A percentile compares a stretch with the other conserved stretches of the same genome.
Conservation (phyloP, 140 eudicot species). For the Flaveria floridana region DNA sequence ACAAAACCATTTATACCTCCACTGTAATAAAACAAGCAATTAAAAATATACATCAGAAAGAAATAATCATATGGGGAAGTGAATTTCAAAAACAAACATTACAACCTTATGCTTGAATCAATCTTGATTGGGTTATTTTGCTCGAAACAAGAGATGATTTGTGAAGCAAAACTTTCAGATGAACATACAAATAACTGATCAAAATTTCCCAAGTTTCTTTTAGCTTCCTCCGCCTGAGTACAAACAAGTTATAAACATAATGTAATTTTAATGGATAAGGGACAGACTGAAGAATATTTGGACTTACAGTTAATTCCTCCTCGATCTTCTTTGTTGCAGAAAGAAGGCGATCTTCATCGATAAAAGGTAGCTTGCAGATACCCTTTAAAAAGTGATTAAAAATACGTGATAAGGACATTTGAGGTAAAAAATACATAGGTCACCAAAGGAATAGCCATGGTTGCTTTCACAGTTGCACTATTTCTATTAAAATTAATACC, state of each 20-base stretch:
- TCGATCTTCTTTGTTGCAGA: slow-evolving; percentile 42
- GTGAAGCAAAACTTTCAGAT: slow-evolving; percentile 32
- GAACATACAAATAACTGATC: slow-evolving; percentile 37
- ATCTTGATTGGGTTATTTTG: slow-evolving; percentile 22
- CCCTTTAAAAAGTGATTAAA: slow-evolving; percentile 36
- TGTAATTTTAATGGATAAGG: background rate
- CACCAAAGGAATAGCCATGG: background rate
- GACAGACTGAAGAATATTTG: background rate
- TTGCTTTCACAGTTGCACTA: background rate
- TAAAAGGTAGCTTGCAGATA: slow-evolving; percentile 59
- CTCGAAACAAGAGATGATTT: slow-evolving; percentile 13
- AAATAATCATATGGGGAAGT: background rate
- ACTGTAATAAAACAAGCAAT: slow-evolving; percentile 9
- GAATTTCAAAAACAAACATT: background rate
- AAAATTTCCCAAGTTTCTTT: slow-evolving; percentile 34
- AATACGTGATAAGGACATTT: background rate
- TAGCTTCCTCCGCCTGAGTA: slow-evolving; percentile 45
- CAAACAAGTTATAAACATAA: background rate
- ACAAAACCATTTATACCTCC: slow-evolving; percentile 39
- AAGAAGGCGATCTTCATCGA: slow-evolving; percentile 50
- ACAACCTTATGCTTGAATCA: slow-evolving; percentile 32
- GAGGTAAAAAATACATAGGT: background rate
- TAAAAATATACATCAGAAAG: background rate
- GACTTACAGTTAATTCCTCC: slow-evolving; percentile 41
- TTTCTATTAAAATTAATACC: background rate